Evolutionary conservation across 1,284 basidiomycete genomes (phyloP), one percentile per base, ranked within the genome.

Genomic region (Cutaneotrichosporon curvatum): DNA sequence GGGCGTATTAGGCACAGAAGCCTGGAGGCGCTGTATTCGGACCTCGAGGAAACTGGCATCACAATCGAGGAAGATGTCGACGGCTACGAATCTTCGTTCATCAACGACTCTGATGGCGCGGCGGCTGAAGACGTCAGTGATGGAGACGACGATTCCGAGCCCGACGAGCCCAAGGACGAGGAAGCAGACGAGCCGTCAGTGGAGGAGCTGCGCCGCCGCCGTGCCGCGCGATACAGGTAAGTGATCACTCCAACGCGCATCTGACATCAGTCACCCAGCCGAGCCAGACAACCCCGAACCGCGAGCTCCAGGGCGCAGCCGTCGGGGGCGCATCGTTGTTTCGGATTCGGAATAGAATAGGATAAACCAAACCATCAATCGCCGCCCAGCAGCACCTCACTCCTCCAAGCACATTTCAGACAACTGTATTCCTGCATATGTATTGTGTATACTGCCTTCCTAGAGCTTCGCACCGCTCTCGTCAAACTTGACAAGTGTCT

Each of bases 401-500:
- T n/a, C n/a, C n/a, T n/a, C n/a, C n/a, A n/a, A n/a, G n/a, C 25
- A 28, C 25, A 28, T 28, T 12, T 7, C 25, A 28, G 8, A 28
- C 25, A 28, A 28, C 25, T 28, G 25, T 28, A 7, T 12, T 12
- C 25, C 7, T 28, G 25, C 32, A 34, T 16, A 34, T 34, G 32
- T 34, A 14, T 9, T 15, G 6, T 34, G 32, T 34, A 34, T 15
- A 34, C 8, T 30, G 28, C 28, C 8, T 34, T 6, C 6, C 15
- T 15, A 50, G 6, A 50, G 40, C 44, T 50, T 50, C 39, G 43
- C 21, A 14, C 14, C 20, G 34, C 40, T 30, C 16, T 23, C 30
- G 23, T 38, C 33, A 25, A 46, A 46, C 21, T 34, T 23, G 16
- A 50, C 48, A 21, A 50, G 36, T 81, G 88, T 70, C 73, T 92